These are phyloP conservation scores for Arctostaphylos glauca DNA, from an alignment of 148 eudicot genomes.

Conservation along the genomic window DNA sequence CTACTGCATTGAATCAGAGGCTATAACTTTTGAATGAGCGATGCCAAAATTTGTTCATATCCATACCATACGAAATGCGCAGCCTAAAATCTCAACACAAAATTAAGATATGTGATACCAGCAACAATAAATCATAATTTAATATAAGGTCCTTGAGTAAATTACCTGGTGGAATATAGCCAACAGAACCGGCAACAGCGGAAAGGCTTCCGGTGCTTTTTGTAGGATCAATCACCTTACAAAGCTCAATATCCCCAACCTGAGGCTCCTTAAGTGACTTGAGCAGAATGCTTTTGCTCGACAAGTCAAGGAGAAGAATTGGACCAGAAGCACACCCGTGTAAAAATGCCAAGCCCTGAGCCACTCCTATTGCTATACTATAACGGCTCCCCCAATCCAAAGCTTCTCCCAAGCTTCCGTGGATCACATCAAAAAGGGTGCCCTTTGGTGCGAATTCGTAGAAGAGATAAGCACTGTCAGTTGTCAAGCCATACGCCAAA, in stretches of 20 bases:
- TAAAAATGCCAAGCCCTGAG: constrained; percentile 76
- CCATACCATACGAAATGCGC: neutral
- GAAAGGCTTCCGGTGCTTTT: constrained; percentile 72
- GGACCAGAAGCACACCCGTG: constrained; percentile 69
- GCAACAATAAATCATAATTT: neutral
- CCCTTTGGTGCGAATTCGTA: constrained; percentile 61
- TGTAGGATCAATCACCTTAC: constrained; percentile 76
- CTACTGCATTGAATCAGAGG: neutral
- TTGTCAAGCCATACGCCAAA: constrained; percentile 63
- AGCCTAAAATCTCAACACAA: neutral
- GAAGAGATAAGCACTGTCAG: constrained; percentile 63
- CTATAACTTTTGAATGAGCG: neutral
- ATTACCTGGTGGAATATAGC: constrained; percentile 90
- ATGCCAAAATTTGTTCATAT: neutral
- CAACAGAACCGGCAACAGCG: constrained; percentile 78
- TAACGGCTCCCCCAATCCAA: constrained; percentile 85
- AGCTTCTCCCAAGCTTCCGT: constrained; percentile 36
- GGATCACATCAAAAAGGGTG: constrained; percentile 64
- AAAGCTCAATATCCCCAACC: constrained; percentile 83
- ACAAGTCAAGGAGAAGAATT: constrained; percentile 66
- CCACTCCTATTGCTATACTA: constrained; percentile 75
- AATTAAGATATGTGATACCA: neutral
- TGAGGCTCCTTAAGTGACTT: constrained; percentile 73
- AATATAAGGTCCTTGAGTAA: neutral
- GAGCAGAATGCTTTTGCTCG: constrained; percentile 59